Conservation (phyloP, 1,284 basidiomycete species). For the Athelia sp. region DNA sequence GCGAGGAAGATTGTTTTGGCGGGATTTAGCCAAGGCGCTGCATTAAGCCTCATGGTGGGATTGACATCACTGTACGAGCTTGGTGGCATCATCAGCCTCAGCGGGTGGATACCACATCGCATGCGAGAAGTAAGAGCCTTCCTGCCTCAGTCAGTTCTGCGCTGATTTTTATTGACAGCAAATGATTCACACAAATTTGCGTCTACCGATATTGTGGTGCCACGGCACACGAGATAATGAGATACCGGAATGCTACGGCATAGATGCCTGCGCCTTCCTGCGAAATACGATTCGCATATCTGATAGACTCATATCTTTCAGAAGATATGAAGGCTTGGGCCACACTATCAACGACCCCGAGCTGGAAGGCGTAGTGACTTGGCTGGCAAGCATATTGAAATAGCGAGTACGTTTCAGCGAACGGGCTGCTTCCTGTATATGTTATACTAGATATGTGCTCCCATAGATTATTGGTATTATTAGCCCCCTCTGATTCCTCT, state of each 20-base stretch:
- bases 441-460: too few relatives aligned
- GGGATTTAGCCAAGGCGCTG: slow-evolving; percentile 43
- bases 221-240: slow-evolving; percentile 1
- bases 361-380: not conserved
- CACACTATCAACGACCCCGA: not conserved
- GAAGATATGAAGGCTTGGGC: not conserved
- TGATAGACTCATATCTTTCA: not conserved
- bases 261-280: not conserved
- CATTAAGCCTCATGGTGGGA: slow-evolving; percentile 31
- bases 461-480: too few relatives aligned
- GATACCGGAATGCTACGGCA: not conserved
- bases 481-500: too few relatives aligned
- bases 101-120: slow-evolving; percentile 37
- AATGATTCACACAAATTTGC: slow-evolving; percentile 21
- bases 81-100: slow-evolving; percentile 37
- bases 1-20: slow-evolving; percentile 32
- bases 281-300: not conserved
- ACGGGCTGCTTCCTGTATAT: too few relatives aligned
- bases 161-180: slow-evolving; percentile 12
- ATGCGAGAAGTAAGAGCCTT: slow-evolving; percentile 25
- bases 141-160: not conserved
- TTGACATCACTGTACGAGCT: slow-evolving; percentile 37
- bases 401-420: too few relatives aligned
- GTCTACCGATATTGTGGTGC: slow-evolving; percentile 1
- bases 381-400: not conserved